Conservation (phyloP, 1,139 yeast genomes). For the Lipomyces yarrowii region DNA sequence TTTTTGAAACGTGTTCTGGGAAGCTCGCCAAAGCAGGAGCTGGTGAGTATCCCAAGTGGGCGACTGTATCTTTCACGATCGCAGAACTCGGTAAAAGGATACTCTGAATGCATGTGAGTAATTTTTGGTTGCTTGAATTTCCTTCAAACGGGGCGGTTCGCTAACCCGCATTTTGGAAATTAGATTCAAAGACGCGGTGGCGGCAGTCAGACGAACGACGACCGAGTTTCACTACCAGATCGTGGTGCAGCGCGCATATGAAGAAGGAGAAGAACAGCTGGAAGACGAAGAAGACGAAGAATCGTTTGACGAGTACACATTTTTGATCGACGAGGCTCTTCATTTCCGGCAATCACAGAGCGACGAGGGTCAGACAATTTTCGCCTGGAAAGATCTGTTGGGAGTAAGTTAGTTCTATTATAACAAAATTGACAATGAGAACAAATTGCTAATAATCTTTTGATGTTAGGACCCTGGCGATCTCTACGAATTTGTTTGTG, state of each 20-base stretch:
- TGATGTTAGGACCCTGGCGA: slow-evolving; percentile 68
- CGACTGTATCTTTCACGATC: slow-evolving; percentile 72
- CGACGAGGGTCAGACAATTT: slow-evolving; percentile 52
- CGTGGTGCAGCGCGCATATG: slow-evolving; percentile 67
- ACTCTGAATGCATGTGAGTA: slow-evolving; percentile 71
- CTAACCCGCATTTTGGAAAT: slow-evolving; percentile 6
- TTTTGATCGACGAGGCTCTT: slow-evolving; percentile 66
- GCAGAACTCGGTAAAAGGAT: slow-evolving; percentile 83
- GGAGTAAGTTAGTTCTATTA: slow-evolving; percentile 48
- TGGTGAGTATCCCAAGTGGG: slow-evolving; percentile 77
- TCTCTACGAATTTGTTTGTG: slow-evolving; percentile 76
- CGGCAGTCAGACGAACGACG: slow-evolving; percentile 69
- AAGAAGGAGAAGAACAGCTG: slow-evolving; percentile 63
- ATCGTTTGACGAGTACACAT: slow-evolving; percentile 65
- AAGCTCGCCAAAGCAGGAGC: slow-evolving; percentile 57
- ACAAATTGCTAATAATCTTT: neutral
- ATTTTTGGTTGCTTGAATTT: neutral
- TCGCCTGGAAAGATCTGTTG: slow-evolving; percentile 79
- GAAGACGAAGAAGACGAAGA: slow-evolving; percentile 63
- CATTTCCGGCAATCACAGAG: slow-evolving; percentile 50
- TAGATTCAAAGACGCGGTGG: slow-evolving; percentile 67
- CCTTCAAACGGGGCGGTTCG: neutral
- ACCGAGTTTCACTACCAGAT: slow-evolving; percentile 70
- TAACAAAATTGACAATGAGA: too few species aligned
- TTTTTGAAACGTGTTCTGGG: slow-evolving; percentile 72